Evolutionary conservation across 1,139 yeast genomes (phyloP), one percentile per base, ranked within the genome.

Genomic region (Eremothecium coryli): DNA sequence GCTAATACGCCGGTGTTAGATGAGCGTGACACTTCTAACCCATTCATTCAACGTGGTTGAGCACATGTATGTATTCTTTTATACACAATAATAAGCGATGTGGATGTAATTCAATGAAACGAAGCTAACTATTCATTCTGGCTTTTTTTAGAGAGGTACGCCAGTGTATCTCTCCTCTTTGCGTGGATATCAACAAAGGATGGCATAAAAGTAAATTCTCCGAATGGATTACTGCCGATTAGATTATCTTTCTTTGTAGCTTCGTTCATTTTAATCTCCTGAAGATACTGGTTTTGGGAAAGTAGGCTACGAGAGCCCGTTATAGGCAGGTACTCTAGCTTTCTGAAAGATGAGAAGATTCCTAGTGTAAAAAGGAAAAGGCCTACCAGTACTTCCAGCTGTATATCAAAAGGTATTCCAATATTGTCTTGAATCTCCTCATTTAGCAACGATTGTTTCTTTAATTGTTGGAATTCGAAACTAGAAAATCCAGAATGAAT

Each of bases 401-500:
- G 43, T 11, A 57, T 49, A 35, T 57, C 61, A 15, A 34, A 23
- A 11, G 61, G 61, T 26, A 55, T 27, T n/a, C 24, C 29, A 4
- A 24, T 14, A 13, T 32, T 12, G 12, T 9, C 5, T 5, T 18
- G 26, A 4, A 17, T 12, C 10, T 31, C 25, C 17, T 32, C 29
- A 32, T 29, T 27, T 23, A 26, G 23, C 23, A 25, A 23, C 23
- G 38, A 31, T 23, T 40, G 37, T 35, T 53, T 53, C 13, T 43
- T 21, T 11, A 53, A 29, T 29, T 48, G 54, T 31, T 52, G 48
- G 32, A 50, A 57, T 37, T 56, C 60, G 35, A 52, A 54, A 20
- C 58, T 53, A 5, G 60, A 54, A 30, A 50, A 54, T 1, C 53
- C 60, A 4, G 60, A 43, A 38, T 57, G 61, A 4, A 52, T 22